phyloP scores from a whole-genome alignment of 1,139 yeast genomes.

The Geotrichum reessii region DNA sequence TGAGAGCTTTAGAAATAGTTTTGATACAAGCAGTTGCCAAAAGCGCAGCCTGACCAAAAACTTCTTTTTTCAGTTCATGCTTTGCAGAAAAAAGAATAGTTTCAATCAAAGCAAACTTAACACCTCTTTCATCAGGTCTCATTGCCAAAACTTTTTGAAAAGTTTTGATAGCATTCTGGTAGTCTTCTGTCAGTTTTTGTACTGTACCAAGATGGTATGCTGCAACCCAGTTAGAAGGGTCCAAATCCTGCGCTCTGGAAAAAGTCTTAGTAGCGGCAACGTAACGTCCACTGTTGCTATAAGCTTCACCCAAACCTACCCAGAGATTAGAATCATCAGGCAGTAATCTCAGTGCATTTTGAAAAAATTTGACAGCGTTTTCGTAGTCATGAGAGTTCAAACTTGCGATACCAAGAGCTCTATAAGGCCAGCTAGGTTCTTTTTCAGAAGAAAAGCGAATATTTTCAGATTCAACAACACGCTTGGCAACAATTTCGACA shows the following conservation, averaged over 20 bases:
- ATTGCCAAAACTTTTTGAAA: slow-evolving; percentile 42
- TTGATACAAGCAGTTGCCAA: slow-evolving; percentile 38
- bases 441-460: slow-evolving; percentile 36
- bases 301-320: slow-evolving; percentile 94
- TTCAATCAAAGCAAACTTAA: slow-evolving; percentile 54
- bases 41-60: slow-evolving; percentile 56
- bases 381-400: slow-evolving; percentile 68
- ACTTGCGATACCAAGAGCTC: slow-evolving; percentile 76
- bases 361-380: slow-evolving; percentile 84
- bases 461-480: slow-evolving; percentile 53
- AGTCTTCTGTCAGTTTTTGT: slow-evolving; percentile 48
- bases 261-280: slow-evolving; percentile 87
- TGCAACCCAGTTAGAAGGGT: slow-evolving; percentile 54
- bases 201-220: slow-evolving; percentile 63
- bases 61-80: slow-evolving; percentile 54
- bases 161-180: slow-evolving; percentile 42
- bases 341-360: slow-evolving; percentile 68
- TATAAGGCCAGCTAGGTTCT: slow-evolving; percentile 70
- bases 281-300: slow-evolving; percentile 72
- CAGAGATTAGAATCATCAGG: slow-evolving; percentile 71
- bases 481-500: slow-evolving; percentile 66
- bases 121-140: slow-evolving; percentile 51
- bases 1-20: slow-evolving; percentile 35
- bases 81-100: slow-evolving; percentile 52
- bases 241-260: slow-evolving; percentile 52